These are phyloP conservation scores for Beta corolliflora DNA, from an alignment of 179 eudicot species.

Conservation along the genomic window DNA sequence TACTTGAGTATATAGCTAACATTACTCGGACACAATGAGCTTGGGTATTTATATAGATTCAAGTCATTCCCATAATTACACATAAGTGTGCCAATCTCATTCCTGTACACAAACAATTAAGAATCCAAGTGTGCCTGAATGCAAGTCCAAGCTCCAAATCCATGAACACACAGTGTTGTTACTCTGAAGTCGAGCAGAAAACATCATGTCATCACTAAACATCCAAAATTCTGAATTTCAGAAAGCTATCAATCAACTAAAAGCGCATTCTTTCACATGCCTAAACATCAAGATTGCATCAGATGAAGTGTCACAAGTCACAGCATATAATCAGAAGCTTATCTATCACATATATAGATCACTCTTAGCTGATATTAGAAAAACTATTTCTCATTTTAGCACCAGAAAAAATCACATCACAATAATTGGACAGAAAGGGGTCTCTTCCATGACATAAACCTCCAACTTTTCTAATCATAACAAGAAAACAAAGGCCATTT, in stretches of 20 bases:
- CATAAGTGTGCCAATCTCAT: neutral
- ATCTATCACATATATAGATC: too few relatives aligned
- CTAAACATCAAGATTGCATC: neutral
- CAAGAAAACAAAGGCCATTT: neutral
- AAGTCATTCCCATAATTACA: neutral
- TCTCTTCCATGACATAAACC: neutral
- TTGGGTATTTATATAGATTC: neutral
- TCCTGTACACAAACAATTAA: neutral
- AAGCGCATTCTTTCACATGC: neutral
- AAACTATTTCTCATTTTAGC: neutral
- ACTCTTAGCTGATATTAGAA: neutral
- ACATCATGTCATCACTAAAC: neutral
- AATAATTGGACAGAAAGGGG: neutral
- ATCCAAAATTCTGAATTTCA: neutral
- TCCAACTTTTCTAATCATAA: neutral
- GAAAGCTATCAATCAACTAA: neutral
- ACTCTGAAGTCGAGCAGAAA: constrained; percentile 4
- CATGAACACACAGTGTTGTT: neutral
- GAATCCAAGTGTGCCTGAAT: neutral
- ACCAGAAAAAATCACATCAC: neutral
- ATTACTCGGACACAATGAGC: neutral
- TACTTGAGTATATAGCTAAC: neutral
- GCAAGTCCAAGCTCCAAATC: neutral
- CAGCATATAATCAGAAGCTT: neutral
- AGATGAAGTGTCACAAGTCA: neutral